Base-by-base conservation (phyloP, 345 rosid species). In the Eucalyptus marginata region DNA sequence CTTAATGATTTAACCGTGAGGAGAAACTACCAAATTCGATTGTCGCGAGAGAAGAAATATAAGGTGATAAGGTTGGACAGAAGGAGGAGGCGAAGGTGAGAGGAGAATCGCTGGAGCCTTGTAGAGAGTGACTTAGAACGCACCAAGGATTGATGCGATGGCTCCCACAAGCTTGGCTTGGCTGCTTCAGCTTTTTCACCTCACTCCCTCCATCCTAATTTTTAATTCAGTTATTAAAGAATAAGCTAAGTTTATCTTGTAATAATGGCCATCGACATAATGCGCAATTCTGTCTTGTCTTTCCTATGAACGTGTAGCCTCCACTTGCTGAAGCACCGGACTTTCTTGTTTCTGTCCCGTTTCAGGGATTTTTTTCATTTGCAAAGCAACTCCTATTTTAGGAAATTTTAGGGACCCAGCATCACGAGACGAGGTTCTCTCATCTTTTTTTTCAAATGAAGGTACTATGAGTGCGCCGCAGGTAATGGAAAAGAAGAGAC, bases 101-200 rank as follows among this genome's bases (percentile, higher is more conserved):
- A 4, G 24, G 40, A 80, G 33, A 22, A 91, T 62, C 10, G 89
- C 80, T 29, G 49, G 87, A 52, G 90, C 93, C 58, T 88, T 89
- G 91, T 91, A 86, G 51, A 56, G 87, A 14, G 90, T 88, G 13
- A 90, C 68, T 20, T 59, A 20, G 29, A 89, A 90, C 20, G 89
- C 93, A 27, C 93, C 91, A 11, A 79, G 68, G 12, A 91, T 87
- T 5, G 89, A 90, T 29, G 58, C 66, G n/a, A 91, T 52, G 51
- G 88, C 79, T 79, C 90, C 91, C 8, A 86, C 27, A 6, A 86
- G 62, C 88, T 90, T 91, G 17, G 91, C 90, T 27, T 83, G 27
- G 87, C 87, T 49, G 87, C 91, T 89, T 47, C 29, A 58, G 89
- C 86, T 89, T 76, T 68, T 89, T 83, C 71, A 87, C 17, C 59